These are phyloP conservation scores for Alloascoidea hylecoeti DNA, from an alignment of 805 yeast genomes.

Conservation along the genomic window DNA sequence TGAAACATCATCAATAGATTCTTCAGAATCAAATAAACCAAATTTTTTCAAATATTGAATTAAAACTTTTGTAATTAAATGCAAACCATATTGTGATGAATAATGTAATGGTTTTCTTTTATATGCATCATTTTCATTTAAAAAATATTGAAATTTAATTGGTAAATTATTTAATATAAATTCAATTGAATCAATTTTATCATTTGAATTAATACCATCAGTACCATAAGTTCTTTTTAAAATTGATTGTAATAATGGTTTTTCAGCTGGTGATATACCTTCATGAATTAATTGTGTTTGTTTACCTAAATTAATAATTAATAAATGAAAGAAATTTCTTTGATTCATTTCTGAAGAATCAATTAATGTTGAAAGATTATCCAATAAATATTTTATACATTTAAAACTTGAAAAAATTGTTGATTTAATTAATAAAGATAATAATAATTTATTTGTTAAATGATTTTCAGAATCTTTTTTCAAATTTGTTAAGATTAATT, in stretches of 20 bases:
- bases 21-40: constrained; percentile 18
- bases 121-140: constrained; percentile 62
- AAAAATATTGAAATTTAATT: constrained; percentile 33
- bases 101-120: constrained; percentile 82
- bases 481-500: constrained; percentile 27
- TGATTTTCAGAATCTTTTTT: constrained; percentile 25
- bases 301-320: constrained; percentile 66
- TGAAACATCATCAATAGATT: constrained; percentile 11
- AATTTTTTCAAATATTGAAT: constrained; percentile 42
- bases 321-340: constrained; percentile 77
- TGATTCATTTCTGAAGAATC: constrained; percentile 68
- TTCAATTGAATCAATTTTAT: constrained; percentile 41
- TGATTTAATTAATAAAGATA: constrained; percentile 53
- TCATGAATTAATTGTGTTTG: constrained; percentile 22
- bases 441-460: constrained; percentile 37
- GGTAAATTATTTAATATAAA: constrained; percentile 46
- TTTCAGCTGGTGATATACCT: constrained; percentile 37
- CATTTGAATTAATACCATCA: constrained; percentile 47
- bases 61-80: constrained; percentile 42
- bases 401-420: constrained; percentile 37
- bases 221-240: constrained; percentile 42
- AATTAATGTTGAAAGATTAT: constrained; percentile 32
- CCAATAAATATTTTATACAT: constrained; percentile 45
- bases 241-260: too few species aligned
- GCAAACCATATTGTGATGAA: constrained; percentile 76